Percentiles rank a stretch among this genome's conserved stretches.
phyloP scores from a whole-genome alignment of 768 basidiomycete genomes.

The Podaxis carcinomalis region DNA sequence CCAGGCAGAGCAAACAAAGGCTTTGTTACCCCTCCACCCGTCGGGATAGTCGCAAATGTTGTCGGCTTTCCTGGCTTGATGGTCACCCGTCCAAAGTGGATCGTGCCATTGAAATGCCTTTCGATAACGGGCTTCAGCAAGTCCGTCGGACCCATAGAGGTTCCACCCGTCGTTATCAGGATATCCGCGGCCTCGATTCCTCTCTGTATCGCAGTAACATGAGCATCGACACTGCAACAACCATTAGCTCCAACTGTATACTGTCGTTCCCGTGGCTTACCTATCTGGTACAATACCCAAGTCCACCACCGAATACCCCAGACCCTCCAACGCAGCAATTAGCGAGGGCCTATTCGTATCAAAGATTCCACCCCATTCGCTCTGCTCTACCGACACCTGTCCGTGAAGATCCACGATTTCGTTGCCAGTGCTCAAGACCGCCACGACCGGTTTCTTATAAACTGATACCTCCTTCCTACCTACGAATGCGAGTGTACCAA shows the following conservation, averaged over 20 bases:
- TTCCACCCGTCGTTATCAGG: slow-evolving; percentile 82
- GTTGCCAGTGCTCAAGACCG: slow-evolving; percentile 82
- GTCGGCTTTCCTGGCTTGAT: slow-evolving; percentile 89
- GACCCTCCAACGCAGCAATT: slow-evolving; percentile 58
- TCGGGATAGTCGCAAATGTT: slow-evolving; percentile 78
- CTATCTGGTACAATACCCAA: slow-evolving; percentile 76
- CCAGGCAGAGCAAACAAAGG: slow-evolving; percentile 84
- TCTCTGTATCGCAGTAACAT: slow-evolving; percentile 49
- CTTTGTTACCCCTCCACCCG: slow-evolving; percentile 35
- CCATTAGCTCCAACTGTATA: neutral
- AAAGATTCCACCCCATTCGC: slow-evolving; percentile 67
- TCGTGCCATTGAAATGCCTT: slow-evolving; percentile 63
- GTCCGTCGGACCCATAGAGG: slow-evolving; percentile 88
- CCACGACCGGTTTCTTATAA: slow-evolving; percentile 68
- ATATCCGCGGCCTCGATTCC: slow-evolving; percentile 68
- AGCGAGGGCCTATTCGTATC: slow-evolving; percentile 87
- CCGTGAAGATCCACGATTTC: slow-evolving; percentile 67
- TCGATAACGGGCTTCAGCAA: slow-evolving; percentile 88
- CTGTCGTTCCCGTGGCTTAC: slow-evolving; percentile 33
- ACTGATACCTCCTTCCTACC: slow-evolving; percentile 71
- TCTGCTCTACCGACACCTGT: slow-evolving; percentile 25
- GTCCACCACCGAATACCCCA: slow-evolving; percentile 77
- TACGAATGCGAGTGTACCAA: slow-evolving; percentile 79
- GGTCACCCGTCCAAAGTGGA: slow-evolving; percentile 84
- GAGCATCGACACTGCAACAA: slow-evolving; percentile 45